phyloP scores from a whole-genome alignment of 352 stramenopile species.

The Phytophthora citricola region DNA sequence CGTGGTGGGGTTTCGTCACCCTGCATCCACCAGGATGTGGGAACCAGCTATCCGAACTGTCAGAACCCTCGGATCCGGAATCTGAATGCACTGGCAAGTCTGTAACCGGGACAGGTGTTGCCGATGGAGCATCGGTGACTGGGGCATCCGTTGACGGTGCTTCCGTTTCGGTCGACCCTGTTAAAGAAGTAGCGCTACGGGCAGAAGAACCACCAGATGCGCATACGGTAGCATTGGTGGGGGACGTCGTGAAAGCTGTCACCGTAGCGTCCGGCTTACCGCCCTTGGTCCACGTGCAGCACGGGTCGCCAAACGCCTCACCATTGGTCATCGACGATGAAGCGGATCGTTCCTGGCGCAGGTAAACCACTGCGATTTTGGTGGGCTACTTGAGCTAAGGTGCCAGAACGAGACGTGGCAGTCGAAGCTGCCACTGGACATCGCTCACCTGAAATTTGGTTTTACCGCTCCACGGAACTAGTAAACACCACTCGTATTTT shows the following conservation, averaged over 20 bases:
- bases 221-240: conserved; percentile 31
- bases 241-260: conserved; percentile 31
- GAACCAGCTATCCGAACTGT: background rate
- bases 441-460: too few species aligned
- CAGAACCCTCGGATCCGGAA: background rate
- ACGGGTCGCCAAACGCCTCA: conserved; percentile 57
- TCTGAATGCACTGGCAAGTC: background rate
- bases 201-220: conserved; percentile 1
- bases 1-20: background rate
- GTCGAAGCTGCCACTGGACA: too few species aligned
- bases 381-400: background rate
- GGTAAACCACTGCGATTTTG: background rate
- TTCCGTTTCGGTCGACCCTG: background rate
- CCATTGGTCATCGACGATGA: conserved; percentile 34
- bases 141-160: too few species aligned
- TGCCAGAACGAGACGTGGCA: background rate
- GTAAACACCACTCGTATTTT: too few species aligned
- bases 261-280: conserved; percentile 46
- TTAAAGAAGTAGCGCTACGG: background rate
- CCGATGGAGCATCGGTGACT: too few species aligned
- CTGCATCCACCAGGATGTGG: background rate
- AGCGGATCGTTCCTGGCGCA: background rate
- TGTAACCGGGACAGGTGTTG: background rate
- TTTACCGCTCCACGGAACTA: too few species aligned
- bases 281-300: conserved; percentile 53